These are phyloP conservation scores for Komagataella ulmi DNA, from an alignment of 805 yeast genomes.

Conservation along the genomic window DNA sequence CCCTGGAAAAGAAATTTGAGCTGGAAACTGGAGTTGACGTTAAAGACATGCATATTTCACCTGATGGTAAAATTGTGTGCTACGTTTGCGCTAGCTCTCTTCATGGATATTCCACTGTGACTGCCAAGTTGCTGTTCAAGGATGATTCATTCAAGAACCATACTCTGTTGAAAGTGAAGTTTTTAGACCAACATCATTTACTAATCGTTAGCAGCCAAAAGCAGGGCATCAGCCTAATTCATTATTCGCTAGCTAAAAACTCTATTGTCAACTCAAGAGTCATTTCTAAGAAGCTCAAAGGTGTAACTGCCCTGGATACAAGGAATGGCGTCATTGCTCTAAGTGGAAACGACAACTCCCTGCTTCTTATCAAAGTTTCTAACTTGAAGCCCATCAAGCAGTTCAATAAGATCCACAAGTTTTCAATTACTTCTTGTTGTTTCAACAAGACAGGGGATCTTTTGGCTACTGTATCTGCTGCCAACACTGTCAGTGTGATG, in stretches of 20 bases:
- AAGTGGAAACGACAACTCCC: slow-evolving; percentile 56
- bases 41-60: slow-evolving; percentile 55
- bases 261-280: slow-evolving; percentile 26
- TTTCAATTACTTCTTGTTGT: slow-evolving; percentile 63
- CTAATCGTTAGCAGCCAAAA: slow-evolving; percentile 30
- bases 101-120: slow-evolving; percentile 33
- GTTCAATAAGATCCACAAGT: slow-evolving; percentile 53
- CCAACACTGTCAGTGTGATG: slow-evolving; percentile 55
- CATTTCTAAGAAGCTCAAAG: slow-evolving; percentile 34
- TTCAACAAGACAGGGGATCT: slow-evolving; percentile 57
- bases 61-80: slow-evolving; percentile 51
- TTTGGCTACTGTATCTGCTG: slow-evolving; percentile 66
- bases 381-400: slow-evolving; percentile 37
- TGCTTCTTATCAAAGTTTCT: slow-evolving; percentile 38
- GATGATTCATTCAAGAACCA: slow-evolving; percentile 9
- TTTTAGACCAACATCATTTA: slow-evolving; percentile 19
- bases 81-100: slow-evolving; percentile 46
- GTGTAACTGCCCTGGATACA: slow-evolving; percentile 41
- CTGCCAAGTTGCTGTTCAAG: slow-evolving; percentile 23
- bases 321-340: slow-evolving; percentile 32
- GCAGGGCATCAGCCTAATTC: slow-evolving; percentile 25
- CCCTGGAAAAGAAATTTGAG: slow-evolving; percentile 39
- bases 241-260: slow-evolving; percentile 27
- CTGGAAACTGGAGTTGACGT: slow-evolving; percentile 39
- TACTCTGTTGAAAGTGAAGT: slow-evolving; percentile 16